Conservation (phyloP, 2,329 filamentous ascomycete genomes). For the Moelleriella libera region DNA sequence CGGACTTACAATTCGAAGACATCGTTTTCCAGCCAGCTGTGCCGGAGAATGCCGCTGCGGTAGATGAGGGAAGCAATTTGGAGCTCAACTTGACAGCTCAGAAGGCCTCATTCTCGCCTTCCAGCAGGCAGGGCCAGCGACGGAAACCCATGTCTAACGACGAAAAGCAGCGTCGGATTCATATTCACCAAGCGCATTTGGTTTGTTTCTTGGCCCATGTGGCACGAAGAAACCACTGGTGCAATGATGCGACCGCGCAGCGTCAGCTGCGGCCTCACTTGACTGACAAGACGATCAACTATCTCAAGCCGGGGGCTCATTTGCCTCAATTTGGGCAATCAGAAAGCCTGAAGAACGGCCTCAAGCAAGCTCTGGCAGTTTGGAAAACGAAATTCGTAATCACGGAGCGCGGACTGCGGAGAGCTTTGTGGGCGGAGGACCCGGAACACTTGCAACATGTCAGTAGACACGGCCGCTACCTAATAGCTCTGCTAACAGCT, state of each 20-base stretch:
- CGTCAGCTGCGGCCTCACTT: conserved; percentile 50
- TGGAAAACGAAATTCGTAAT: conserved; percentile 61
- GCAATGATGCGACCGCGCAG: conserved; percentile 62
- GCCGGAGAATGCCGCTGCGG: conserved; percentile 7
- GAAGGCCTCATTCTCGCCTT: conserved; percentile 15
- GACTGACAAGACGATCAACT: conserved; percentile 47
- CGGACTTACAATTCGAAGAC: conserved; percentile 32
- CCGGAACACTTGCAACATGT: conserved; percentile 45
- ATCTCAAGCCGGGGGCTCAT: conserved; percentile 53
- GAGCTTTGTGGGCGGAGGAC: conserved; percentile 63
- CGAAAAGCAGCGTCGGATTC: conserved; percentile 44
- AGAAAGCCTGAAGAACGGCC: conserved; percentile 62
- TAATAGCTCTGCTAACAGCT: background rate
- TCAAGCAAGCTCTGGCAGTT: conserved; percentile 52
- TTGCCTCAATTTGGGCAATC: conserved; percentile 64
- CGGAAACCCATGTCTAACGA: conserved; percentile 38
- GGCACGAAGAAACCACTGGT: conserved; percentile 73
- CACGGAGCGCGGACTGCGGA: conserved; percentile 54
- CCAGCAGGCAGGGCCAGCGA: conserved; percentile 20
- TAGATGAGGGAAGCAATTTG: conserved; percentile 21
- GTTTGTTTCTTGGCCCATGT: conserved; percentile 71
- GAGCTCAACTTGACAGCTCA: conserved; percentile 39
- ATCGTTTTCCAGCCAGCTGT: conserved; percentile 25
- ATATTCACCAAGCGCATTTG: conserved; percentile 78
- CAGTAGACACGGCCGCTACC: conserved; percentile 10